Evolutionary conservation across 768 basidiomycete genomes (phyloP).

Genomic region (Agrocybe chaxingu): DNA sequence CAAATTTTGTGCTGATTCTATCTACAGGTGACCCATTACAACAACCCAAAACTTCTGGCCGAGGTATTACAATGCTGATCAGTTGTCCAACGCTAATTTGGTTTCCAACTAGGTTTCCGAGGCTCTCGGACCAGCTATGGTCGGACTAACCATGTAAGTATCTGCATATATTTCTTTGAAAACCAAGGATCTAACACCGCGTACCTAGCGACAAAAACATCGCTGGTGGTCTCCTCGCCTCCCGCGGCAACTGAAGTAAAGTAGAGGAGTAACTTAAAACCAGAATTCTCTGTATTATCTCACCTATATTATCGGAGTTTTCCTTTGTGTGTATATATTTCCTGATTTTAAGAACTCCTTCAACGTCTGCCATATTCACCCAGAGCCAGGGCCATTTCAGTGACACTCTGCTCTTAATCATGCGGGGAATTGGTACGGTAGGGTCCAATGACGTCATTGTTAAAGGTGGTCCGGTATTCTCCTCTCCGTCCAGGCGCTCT

Average conservation of each 20-base stretch:
- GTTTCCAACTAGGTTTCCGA: slow-evolving; percentile 57
- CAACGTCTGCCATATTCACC: no score
- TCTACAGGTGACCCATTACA: slow-evolving; percentile 82
- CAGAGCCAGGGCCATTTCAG: background rate
- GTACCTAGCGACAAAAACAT: slow-evolving; percentile 54
- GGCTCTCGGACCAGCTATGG: slow-evolving; percentile 89
- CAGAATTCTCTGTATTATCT: background rate
- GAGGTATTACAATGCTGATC: slow-evolving; percentile 46
- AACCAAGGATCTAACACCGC: background rate
- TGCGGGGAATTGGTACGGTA: background rate
- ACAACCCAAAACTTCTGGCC: slow-evolving; percentile 89
- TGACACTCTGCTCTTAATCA: no score
- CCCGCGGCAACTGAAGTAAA: slow-evolving; percentile 42
- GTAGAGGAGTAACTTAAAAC: no score
- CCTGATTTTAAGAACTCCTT: no score
- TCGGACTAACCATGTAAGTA: slow-evolving; percentile 82
- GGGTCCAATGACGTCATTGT: background rate
- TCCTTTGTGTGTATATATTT: background rate
- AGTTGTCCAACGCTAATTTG: slow-evolving; percentile 2
- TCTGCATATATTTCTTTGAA: slow-evolving; percentile 1
- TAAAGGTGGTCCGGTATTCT: background rate
- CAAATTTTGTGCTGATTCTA: slow-evolving; percentile 4
- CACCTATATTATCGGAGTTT: background rate
- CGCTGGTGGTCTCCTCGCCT: slow-evolving; percentile 68
- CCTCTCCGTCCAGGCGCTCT: background rate